Conservation (phyloP, 116 monocot genomes). For the Phalaenopsis hybrid region DNA sequence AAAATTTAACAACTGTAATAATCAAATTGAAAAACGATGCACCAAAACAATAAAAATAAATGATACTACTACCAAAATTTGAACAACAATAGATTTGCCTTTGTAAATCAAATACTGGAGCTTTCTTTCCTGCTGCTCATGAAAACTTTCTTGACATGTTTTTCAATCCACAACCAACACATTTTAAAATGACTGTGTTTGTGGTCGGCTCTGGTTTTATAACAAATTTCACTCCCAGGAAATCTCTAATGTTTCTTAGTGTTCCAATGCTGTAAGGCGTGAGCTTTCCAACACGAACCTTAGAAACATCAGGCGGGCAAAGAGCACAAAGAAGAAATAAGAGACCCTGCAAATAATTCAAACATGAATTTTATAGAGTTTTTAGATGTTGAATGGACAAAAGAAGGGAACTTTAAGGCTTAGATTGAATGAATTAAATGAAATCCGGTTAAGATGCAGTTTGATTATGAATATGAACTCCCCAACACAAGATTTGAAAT, state of each 20-base stretch:
- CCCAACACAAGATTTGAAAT: too few species aligned
- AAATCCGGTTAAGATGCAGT: background rate
- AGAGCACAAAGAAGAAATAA: slow-evolving; percentile 93
- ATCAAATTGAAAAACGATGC: background rate
- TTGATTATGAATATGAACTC: background rate
- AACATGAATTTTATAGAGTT: background rate
- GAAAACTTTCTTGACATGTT: slow-evolving; percentile 71
- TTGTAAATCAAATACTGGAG: background rate
- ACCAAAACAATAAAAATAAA: background rate
- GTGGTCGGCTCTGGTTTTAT: slow-evolving; percentile 70
- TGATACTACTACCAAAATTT: background rate
- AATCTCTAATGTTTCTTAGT: slow-evolving; percentile 69
- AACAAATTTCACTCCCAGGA: slow-evolving; percentile 81
- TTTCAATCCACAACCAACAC: slow-evolving; percentile 77
- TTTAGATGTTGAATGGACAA: background rate
- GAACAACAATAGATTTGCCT: background rate
- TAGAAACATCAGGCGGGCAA: slow-evolving; percentile 86
- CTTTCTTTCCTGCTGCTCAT: slow-evolving; percentile 5
- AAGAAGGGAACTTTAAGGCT: background rate
- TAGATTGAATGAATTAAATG: background rate
- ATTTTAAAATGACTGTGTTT: slow-evolving; percentile 69
- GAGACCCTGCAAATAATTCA: slow-evolving; percentile 49
- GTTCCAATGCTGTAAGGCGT: slow-evolving; percentile 84
- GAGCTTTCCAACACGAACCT: slow-evolving; percentile 80
- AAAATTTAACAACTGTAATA: background rate